phyloP scores from a whole-genome alignment of 768 basidiomycete genomes.

The Gyrodon lividus region DNA sequence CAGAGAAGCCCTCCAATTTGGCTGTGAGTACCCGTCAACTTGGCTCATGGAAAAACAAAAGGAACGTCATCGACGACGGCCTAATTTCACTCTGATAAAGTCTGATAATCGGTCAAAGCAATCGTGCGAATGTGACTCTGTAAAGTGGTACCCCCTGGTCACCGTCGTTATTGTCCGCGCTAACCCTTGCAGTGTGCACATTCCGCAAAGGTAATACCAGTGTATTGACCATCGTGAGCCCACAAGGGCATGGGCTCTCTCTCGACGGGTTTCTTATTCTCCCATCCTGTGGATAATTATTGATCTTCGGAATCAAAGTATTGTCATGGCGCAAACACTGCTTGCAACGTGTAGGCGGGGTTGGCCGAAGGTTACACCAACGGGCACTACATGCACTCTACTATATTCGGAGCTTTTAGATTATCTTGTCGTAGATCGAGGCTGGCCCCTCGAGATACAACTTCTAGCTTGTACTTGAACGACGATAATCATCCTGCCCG shows the following conservation, averaged over 20 bases:
- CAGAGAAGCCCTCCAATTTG: slow-evolving; percentile 19
- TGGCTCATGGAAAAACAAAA: slow-evolving; percentile 18
- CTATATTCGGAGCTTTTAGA: not conserved
- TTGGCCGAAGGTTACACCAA: not conserved
- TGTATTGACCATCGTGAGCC: no score
- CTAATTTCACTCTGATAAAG: slow-evolving; percentile 6
- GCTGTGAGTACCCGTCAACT: slow-evolving; percentile 11
- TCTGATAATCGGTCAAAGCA: slow-evolving; percentile 6
- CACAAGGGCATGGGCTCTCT: no score
- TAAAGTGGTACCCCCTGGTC: slow-evolving; percentile 19
- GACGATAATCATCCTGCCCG: not conserved
- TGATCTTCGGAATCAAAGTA: not conserved
- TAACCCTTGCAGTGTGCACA: no score
- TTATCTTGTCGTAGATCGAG: not conserved
- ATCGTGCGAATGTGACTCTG: slow-evolving; percentile 32
- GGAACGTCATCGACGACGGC: not conserved
- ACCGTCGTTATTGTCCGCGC: not conserved
- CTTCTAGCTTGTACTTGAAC: not conserved
- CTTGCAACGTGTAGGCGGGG: not conserved
- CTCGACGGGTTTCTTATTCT: not conserved
- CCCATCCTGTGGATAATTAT: not conserved
- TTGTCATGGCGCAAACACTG: not conserved
- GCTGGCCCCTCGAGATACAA: not conserved
- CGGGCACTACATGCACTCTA: not conserved
- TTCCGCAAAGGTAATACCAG: no score